Base-by-base conservation (phyloP, 2,329 filamentous ascomycete species). In the Sporothrix euskadiensis region DNA sequence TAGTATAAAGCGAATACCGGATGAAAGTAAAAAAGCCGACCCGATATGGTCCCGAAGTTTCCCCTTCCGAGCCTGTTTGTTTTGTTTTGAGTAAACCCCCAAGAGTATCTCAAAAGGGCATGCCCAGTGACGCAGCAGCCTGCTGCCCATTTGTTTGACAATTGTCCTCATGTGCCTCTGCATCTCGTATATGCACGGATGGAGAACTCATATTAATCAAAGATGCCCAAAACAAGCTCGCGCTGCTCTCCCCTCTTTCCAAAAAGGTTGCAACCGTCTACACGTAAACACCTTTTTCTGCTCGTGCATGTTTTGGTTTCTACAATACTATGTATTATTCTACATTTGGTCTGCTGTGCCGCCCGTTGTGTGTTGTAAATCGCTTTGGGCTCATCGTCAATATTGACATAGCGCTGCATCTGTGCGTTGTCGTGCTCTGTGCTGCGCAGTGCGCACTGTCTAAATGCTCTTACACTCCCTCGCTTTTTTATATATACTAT, bases 131-230 rank as follows among this genome's bases (percentile, higher is more conserved):
- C 65, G 65, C 65, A 49, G 16, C 65, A 30, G 22, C 7, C 44
- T 12, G 3, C 26, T 35, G 22, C 14, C 44, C 16, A 1, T n/a
- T 35, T 49, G 44, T 49, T 52, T 68, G 65, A 22, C 44, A 22
- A 22, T 39, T 54, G 19, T 26, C 22, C 66, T 26, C 66, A 35
- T 54, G 61, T 66, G 61, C 61, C 22, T 52, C 10, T 39, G 47
- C 66, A 9, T 69, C 66, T 69, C 66, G 66, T 69, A 69, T 69
- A 69, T 69, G 66, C 66, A 69, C 9, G 47, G 35, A 35, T 26
- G 30, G 30, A n/a, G 47, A 4, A 22, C 22, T 39, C 5, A 32
- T 39, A 39, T 16, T 22, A 52, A 22, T 22, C 35, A 32, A 1
- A 16, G 32, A 41, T 9, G 61, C 12, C 61, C 61, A 69, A 52